Percentiles rank a stretch among this genome's conserved stretches.
Conservation (phyloP, 441 rosid genomes). For the Croton laevigatus region DNA sequence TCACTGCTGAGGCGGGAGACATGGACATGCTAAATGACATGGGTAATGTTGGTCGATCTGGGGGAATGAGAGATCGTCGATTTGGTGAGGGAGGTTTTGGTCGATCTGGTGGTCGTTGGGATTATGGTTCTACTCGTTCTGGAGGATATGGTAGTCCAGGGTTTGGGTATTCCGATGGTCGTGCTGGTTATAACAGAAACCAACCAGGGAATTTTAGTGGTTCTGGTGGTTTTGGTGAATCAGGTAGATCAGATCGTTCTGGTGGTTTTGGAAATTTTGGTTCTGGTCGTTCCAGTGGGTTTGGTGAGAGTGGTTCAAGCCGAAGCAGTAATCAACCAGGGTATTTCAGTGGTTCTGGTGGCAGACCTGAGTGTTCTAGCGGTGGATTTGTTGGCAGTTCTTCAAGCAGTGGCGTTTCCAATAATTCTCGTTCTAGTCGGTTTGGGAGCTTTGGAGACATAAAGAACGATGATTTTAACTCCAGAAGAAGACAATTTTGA, state of each 20-base stretch:
- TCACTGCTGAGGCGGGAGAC: conserved; percentile 51
- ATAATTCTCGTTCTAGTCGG: conserved; percentile 24
- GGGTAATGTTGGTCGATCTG: conserved; percentile 43
- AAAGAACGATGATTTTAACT: neutral
- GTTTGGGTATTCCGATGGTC: conserved; percentile 39
- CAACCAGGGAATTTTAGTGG: conserved; percentile 40
- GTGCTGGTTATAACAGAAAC: conserved; percentile 28
- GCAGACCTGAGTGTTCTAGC: conserved; percentile 6
- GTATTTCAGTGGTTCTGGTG: conserved; percentile 25
- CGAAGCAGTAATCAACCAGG: neutral
- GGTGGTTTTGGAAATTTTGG: conserved; percentile 49
- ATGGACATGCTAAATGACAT: conserved; percentile 43
- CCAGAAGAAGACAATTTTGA: conserved; percentile 4
- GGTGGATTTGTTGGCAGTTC: conserved; percentile 31
- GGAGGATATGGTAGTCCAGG: conserved; percentile 41
- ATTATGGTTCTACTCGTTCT: conserved; percentile 41
- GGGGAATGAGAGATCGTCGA: conserved; percentile 47
- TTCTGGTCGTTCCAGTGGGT: conserved; percentile 34
- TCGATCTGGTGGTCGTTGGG: conserved; percentile 36
- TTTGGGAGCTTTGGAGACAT: conserved; percentile 31
- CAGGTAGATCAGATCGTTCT: conserved; percentile 39
- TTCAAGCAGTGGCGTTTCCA: conserved; percentile 10
- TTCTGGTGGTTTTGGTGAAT: conserved; percentile 33
- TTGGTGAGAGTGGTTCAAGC: conserved; percentile 27
- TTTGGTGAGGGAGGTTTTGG: conserved; percentile 46